These are phyloP conservation scores for Ceratocystis smalleyi DNA, from an alignment of 2,329 filamentous ascomycete species.

Conservation along the genomic window DNA sequence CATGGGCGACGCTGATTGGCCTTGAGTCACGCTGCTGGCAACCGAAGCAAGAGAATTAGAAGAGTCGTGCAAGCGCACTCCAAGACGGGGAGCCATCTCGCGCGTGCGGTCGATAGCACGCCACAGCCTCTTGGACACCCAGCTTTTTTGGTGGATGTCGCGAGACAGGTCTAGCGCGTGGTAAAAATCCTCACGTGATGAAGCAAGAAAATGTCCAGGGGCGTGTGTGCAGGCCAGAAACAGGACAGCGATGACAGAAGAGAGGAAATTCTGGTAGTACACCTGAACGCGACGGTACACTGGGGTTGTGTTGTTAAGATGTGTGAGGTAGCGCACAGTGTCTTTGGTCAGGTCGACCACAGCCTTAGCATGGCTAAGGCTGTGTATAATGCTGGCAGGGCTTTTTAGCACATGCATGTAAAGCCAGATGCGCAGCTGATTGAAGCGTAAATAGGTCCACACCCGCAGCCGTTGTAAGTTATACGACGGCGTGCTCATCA, in stretches of 20 bases:
- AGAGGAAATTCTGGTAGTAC: constrained; percentile 68
- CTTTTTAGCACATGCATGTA: constrained; percentile 79
- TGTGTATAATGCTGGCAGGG: constrained; percentile 63
- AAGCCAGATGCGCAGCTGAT: constrained; percentile 80
- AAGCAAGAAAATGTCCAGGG: constrained; percentile 51
- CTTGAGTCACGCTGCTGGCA: not conserved
- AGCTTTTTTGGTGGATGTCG: constrained; percentile 54
- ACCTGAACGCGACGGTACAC: constrained; percentile 58
- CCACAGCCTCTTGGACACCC: constrained; percentile 59
- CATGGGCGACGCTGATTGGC: not conserved
- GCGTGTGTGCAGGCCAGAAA: constrained; percentile 65
- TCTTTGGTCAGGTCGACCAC: constrained; percentile 63
- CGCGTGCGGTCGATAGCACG: constrained; percentile 55
- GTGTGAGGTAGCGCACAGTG: constrained; percentile 54
- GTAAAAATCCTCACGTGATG: constrained; percentile 62
- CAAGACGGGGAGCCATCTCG: constrained; percentile 54
- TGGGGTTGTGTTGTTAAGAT: constrained; percentile 55
- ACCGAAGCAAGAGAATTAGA: constrained; percentile 17
- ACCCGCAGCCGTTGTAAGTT: constrained; percentile 61
- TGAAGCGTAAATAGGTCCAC: constrained; percentile 70
- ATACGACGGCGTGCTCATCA: constrained; percentile 43
- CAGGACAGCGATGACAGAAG: constrained; percentile 57
- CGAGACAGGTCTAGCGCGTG: constrained; percentile 61
- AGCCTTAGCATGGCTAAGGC: constrained; percentile 56
- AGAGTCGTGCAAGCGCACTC: constrained; percentile 28